A percentile compares a stretch with the other conserved stretches of the same genome.
Evolutionary conservation across 768 basidiomycete species (phyloP).

Genomic region (Boletus subparvulus): DNA sequence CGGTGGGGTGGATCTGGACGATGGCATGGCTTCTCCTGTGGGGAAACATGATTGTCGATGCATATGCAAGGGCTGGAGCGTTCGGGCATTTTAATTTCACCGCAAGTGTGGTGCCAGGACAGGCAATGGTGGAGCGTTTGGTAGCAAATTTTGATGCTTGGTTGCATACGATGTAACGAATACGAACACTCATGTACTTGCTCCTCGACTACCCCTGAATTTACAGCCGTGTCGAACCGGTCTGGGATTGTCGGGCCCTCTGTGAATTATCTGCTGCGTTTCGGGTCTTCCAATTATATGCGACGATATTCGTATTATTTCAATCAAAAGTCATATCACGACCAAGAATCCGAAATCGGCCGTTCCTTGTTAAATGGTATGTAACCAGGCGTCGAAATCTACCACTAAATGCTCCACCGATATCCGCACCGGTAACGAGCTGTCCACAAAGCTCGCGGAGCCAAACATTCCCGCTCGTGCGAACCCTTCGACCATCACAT

Average conservation of each 20-base stretch:
- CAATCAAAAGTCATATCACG: too few species aligned
- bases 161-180: neutral
- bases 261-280: too few species aligned
- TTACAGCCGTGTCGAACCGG: too few species aligned
- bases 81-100: neutral
- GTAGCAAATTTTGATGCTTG: neutral
- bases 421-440: neutral
- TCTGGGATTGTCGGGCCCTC: too few species aligned
- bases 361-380: neutral
- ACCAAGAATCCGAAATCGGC: neutral
- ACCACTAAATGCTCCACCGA: neutral
- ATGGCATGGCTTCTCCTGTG: too few species aligned
- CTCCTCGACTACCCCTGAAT: too few species aligned
- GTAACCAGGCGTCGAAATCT: neutral
- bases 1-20: neutral
- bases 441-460: too few species aligned
- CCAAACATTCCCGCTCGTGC: too few species aligned
- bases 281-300: too few species aligned
- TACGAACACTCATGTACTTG: too few species aligned
- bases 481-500: too few species aligned
- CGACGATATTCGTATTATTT: neutral
- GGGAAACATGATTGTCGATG: neutral
- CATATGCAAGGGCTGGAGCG: neutral
- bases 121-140: neutral
- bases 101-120: neutral